Evolutionary conservation across 495 filamentous ascomycete genomes (phyloP).

Genomic region (Aspergillus bertholletiae): DNA sequence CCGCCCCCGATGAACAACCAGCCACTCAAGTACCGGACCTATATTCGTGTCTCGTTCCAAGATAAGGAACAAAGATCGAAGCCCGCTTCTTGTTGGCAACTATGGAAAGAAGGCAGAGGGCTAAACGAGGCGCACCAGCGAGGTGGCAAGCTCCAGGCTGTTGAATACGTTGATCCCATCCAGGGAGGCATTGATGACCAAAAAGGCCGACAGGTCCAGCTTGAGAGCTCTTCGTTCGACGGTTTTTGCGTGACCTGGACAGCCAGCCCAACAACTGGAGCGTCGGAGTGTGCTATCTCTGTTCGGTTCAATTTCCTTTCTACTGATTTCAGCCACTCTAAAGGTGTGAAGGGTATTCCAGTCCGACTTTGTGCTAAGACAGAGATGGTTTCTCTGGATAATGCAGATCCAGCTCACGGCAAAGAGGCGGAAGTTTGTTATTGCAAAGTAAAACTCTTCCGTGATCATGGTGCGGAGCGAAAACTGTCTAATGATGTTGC

Average conservation of each 20-base stretch:
- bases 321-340: slow-evolving; percentile 97
- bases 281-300: slow-evolving; percentile 72
- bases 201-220: slow-evolving; percentile 68
- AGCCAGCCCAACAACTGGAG: slow-evolving; percentile 53
- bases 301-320: slow-evolving; percentile 98
- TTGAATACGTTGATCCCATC: slow-evolving; percentile 83
- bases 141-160: slow-evolving; percentile 81
- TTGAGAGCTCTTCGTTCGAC: slow-evolving; percentile 83
- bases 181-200: slow-evolving; percentile 67
- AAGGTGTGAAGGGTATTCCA: slow-evolving; percentile 94
- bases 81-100: slow-evolving; percentile 82
- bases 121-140: slow-evolving; percentile 86
- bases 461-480: slow-evolving; percentile 93
- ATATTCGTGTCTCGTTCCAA: slow-evolving; percentile 88
- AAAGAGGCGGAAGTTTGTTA: slow-evolving; percentile 71
- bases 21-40: slow-evolving; percentile 71
- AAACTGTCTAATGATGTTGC: slow-evolving; percentile 93
- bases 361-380: slow-evolving; percentile 92
- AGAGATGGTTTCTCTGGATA: slow-evolving; percentile 48
- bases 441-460: slow-evolving; percentile 95
- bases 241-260: slow-evolving; percentile 90
- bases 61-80: slow-evolving; percentile 83
- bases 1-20: slow-evolving; percentile 41
- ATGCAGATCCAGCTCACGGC: slow-evolving; percentile 35
- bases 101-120: slow-evolving; percentile 94